Percentiles rank a stretch among this genome's conserved stretches.
These are phyloP conservation scores for Sporothrix brasiliensis DNA, from an alignment of 2,329 filamentous ascomycete species.

Conservation along the genomic window DNA sequence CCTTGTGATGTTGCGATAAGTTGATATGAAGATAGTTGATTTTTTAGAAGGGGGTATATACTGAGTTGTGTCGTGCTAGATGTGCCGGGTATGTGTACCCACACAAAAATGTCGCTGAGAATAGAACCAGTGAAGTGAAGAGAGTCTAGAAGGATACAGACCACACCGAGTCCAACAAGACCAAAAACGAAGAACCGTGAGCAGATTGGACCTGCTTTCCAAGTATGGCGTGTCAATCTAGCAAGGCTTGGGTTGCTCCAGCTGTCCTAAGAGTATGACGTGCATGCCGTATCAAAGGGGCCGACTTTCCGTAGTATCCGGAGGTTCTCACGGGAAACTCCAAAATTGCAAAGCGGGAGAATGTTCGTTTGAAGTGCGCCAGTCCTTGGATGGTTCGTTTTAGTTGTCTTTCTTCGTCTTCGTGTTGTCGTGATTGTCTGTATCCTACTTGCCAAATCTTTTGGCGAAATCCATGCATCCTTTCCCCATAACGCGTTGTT, in stretches of 20 bases:
- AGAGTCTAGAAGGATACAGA: not conserved
- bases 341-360: not conserved
- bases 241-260: not conserved
- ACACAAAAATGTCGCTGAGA: not conserved
- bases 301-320: not conserved
- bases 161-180: not conserved
- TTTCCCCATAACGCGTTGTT: not conserved
- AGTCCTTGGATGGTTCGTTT: not conserved
- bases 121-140: not conserved
- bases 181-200: not conserved
- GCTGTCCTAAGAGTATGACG: not conserved
- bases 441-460: constrained; percentile 3
- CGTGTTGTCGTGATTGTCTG: not conserved
- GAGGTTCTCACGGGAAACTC: not conserved
- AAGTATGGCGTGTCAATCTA: not conserved
- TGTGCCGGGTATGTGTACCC: constrained; percentile 16
- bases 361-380: too few species aligned
- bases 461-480: constrained; percentile 5
- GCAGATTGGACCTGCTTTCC: not conserved
- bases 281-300: not conserved
- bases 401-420: not conserved
- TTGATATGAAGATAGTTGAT: constrained; percentile 16
- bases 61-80: constrained; percentile 18
- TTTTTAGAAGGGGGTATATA: constrained; percentile 14
- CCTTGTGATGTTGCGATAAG: not conserved